A percentile compares a stretch with the other conserved stretches of the same genome.
Conservation (phyloP, 225 moss, liverwort and hornwort species). For the Physcomitrium patens region DNA sequence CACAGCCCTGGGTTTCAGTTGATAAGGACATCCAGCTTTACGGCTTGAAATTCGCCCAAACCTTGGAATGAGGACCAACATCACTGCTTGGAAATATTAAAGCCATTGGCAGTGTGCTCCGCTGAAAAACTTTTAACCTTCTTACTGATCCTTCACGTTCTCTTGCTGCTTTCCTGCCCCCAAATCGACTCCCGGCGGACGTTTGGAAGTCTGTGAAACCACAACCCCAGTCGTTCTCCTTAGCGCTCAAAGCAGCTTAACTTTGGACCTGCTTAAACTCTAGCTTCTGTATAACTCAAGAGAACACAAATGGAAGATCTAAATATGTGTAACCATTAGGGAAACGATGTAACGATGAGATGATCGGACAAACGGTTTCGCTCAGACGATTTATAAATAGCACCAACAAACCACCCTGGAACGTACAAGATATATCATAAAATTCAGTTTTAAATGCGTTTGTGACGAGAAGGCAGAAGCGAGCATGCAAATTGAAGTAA, state of each 20-base stretch:
- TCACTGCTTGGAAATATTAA: background rate
- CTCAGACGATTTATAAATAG: background rate
- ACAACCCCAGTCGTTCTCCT: background rate
- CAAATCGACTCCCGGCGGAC: background rate
- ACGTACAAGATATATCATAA: background rate
- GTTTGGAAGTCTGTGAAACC: slow-evolving; percentile 37
- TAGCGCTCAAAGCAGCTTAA: background rate
- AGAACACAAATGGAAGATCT: background rate
- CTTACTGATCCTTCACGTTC: slow-evolving; percentile 34
- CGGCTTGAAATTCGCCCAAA: background rate
- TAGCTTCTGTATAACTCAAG: background rate
- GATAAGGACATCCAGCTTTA: slow-evolving; percentile 8
- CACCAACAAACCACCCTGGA: background rate
- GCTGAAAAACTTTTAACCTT: slow-evolving; percentile 53
- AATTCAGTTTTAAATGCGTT: background rate
- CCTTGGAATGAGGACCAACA: slow-evolving; percentile 16
- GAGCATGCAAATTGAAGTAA: background rate
- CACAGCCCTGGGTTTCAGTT: slow-evolving; percentile 5
- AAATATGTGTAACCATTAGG: too few relatives aligned
- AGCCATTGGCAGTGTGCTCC: background rate
- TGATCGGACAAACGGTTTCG: background rate
- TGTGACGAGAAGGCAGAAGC: too few relatives aligned
- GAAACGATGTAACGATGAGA: background rate
- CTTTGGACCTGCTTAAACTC: background rate
- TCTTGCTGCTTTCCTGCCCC: slow-evolving; percentile 39